Conservation (phyloP, 495 filamentous ascomycete species). For the Podospora appendiculata region DNA sequence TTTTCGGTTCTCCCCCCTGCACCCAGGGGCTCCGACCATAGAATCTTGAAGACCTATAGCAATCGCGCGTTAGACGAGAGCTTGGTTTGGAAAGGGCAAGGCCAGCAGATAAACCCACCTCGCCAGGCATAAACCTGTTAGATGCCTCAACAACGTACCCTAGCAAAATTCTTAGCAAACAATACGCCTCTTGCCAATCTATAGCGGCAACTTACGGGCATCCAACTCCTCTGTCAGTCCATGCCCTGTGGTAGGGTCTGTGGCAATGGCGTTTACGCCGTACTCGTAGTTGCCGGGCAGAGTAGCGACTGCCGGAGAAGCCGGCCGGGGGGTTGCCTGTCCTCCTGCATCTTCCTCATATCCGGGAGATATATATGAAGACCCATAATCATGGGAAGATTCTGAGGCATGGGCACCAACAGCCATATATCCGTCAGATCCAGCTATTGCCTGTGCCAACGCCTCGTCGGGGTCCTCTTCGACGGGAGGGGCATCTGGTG, state of each 20-base stretch:
- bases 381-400: not conserved
- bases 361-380: not conserved
- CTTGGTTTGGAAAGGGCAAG: too few relatives aligned
- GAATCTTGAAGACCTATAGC: slow-evolving; percentile 37
- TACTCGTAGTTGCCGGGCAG: not conserved
- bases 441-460: not conserved
- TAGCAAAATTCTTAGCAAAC: slow-evolving; percentile 1
- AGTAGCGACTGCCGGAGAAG: not conserved
- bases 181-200: too few relatives aligned
- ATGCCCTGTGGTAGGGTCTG: not conserved
- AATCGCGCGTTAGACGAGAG: not conserved
- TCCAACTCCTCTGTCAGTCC: not conserved
- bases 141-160: slow-evolving; percentile 36
- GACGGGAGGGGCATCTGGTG: not conserved
- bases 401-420: not conserved
- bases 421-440: not conserved
- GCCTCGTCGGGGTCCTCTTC: not conserved
- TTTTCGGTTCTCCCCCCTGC: slow-evolving; percentile 17
- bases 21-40: slow-evolving; percentile 39
- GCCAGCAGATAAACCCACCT: slow-evolving; percentile 16
- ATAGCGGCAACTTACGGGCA: not conserved
- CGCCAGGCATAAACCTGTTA: slow-evolving; percentile 30
- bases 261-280: not conserved
- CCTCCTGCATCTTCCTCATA: slow-evolving; percentile 3
- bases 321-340: slow-evolving; percentile 4